These are phyloP conservation scores for Taphrina pruni DNA, from an alignment of 1,139 yeast genomes.

Conservation along the genomic window DNA sequence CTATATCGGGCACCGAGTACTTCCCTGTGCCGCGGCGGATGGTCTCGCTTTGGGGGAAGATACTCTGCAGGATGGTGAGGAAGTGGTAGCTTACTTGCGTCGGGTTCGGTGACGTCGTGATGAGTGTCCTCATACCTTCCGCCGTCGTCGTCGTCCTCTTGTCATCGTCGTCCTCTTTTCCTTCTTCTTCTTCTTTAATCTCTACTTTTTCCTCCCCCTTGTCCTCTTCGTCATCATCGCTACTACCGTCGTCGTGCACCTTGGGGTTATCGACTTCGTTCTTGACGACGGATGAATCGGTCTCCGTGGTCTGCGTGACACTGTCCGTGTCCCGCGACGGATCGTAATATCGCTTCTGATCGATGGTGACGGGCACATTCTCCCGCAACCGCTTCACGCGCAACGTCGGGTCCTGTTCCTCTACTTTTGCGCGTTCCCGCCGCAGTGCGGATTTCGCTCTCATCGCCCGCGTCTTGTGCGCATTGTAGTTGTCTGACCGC, in stretches of 20 bases:
- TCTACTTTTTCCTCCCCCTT: constrained; percentile 53
- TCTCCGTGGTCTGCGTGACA: constrained; percentile 23
- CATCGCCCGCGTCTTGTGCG: constrained; percentile 26
- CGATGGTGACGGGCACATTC: constrained; percentile 87
- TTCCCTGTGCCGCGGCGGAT: constrained; percentile 79
- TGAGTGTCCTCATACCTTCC: constrained; percentile 62
- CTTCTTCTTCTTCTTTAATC: constrained; percentile 72
- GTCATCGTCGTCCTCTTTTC: constrained; percentile 72
- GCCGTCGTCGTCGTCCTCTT: constrained; percentile 62
- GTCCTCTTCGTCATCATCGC: constrained; percentile 52
- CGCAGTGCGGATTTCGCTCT: constrained; percentile 29
- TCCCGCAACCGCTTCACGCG: constrained; percentile 65
- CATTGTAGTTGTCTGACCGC: constrained; percentile 40
- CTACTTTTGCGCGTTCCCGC: constrained; percentile 31
- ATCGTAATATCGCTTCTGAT: constrained; percentile 84
- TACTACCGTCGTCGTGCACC: constrained; percentile 5
- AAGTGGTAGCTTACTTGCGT: constrained; percentile 86
- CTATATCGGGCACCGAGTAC: constrained; percentile 83
- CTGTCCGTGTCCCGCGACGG: constrained; percentile 36
- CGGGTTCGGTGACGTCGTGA: constrained; percentile 88
- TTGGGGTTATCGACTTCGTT: constrained; percentile 21
- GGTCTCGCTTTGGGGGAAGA: constrained; percentile 83
- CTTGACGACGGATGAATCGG: constrained; percentile 18
- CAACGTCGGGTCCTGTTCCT: constrained; percentile 37
- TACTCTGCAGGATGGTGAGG: constrained; percentile 82